Evolutionary conservation across 2,329 filamentous ascomycete genomes (phyloP).

Genomic region (Trichoderma sp.): DNA sequence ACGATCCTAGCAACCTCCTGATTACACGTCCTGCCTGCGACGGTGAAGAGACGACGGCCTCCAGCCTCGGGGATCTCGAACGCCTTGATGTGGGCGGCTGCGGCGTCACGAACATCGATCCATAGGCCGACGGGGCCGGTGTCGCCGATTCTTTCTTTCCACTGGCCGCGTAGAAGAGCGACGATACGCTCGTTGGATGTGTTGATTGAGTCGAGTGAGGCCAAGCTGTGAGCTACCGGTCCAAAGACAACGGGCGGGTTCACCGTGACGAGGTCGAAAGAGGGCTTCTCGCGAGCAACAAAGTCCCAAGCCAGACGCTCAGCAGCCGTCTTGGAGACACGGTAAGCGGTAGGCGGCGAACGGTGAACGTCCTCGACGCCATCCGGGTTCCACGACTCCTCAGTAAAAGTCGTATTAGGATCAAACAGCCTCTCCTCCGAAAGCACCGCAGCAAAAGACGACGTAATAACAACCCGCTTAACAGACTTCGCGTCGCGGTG

Average conservation of each 20-base stretch:
- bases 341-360: constrained; percentile 49
- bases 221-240: constrained; percentile 51
- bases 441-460: constrained; percentile 57
- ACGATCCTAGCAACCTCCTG: constrained; percentile 46
- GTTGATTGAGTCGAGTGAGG: constrained; percentile 50
- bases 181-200: constrained; percentile 57
- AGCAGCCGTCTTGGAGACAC: constrained; percentile 56
- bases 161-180: constrained; percentile 51
- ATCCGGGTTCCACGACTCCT: constrained; percentile 56
- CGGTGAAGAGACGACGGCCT: constrained; percentile 54
- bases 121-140: constrained; percentile 47
- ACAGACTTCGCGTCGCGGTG: constrained; percentile 60
- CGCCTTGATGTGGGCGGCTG: constrained; percentile 54
- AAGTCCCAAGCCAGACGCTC: constrained; percentile 58
- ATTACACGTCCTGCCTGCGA: constrained; percentile 50
- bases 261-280: constrained; percentile 55
- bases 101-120: constrained; percentile 60
- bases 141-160: constrained; percentile 46
- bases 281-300: constrained; percentile 43
- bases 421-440: constrained; percentile 41
- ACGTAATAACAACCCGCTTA: constrained; percentile 68
- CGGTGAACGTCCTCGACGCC: constrained; percentile 47
- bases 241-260: constrained; percentile 59
- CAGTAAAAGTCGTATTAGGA: constrained; percentile 45
- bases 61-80: constrained; percentile 50